These are phyloP conservation scores for Candida glucosophila DNA, from an alignment of 1,139 yeast genomes.

Conservation along the genomic window DNA sequence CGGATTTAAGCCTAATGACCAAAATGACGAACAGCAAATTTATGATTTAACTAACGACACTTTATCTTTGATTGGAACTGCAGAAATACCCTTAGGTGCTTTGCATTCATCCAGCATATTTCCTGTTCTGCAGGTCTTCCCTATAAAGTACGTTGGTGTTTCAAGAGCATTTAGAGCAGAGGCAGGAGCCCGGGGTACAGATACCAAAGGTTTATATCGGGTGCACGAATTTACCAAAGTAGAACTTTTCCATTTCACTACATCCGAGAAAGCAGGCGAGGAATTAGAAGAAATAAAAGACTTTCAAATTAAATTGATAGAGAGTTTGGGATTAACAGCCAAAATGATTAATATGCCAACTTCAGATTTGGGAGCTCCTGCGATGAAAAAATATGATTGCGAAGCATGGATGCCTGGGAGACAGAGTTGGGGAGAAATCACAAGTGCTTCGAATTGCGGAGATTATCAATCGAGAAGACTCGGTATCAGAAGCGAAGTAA, in stretches of 20 bases:
- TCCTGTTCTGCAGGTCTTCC: slow-evolving; percentile 22
- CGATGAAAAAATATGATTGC: slow-evolving; percentile 82
- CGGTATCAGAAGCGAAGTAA: slow-evolving; percentile 45
- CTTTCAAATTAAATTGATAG: slow-evolving; percentile 59
- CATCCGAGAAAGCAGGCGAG: slow-evolving; percentile 31
- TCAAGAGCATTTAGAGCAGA: slow-evolving; percentile 91
- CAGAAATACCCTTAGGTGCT: slow-evolving; percentile 92
- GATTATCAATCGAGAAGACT: slow-evolving; percentile 86
- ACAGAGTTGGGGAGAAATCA: slow-evolving; percentile 85
- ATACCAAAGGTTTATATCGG: slow-evolving; percentile 84
- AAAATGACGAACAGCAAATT: slow-evolving; percentile 78
- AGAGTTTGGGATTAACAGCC: slow-evolving; percentile 68
- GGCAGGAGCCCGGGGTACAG: slow-evolving; percentile 94
- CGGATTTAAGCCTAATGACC: slow-evolving; percentile 93
- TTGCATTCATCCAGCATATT: slow-evolving; percentile 28
- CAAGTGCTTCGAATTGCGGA: slow-evolving; percentile 86
- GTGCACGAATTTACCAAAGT: slow-evolving; percentile 98
- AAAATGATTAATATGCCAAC: slow-evolving; percentile 84
- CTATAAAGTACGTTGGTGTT: slow-evolving; percentile 65
- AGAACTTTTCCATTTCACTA: slow-evolving; percentile 78
- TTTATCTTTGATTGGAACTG: slow-evolving; percentile 82
- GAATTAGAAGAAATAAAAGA: slow-evolving; percentile 54
- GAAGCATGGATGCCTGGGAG: slow-evolving; percentile 99
- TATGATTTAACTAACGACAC: slow-evolving; percentile 49
- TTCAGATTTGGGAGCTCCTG: slow-evolving; percentile 90